Evolutionary conservation across 352 stramenopile genomes (phyloP), one percentile per base, ranked within the genome.

Genomic region (Pythium myriotylum): DNA sequence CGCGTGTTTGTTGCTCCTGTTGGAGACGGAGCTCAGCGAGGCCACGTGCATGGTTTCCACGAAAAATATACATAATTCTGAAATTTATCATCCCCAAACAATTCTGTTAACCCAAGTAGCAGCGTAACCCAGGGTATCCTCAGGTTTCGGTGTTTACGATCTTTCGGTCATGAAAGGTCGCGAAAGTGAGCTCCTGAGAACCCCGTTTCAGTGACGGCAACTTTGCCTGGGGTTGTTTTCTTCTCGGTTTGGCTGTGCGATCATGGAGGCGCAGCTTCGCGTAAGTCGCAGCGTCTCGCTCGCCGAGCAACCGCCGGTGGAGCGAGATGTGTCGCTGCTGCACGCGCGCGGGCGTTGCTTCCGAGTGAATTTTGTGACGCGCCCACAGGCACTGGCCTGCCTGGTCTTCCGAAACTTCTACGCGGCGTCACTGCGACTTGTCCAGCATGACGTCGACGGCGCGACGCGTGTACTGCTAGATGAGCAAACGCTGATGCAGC

Each of bases 331-430:
- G n/a, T n/a, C n/a, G n/a, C n/a, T n/a, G n/a, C n/a, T n/a, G 26
- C n/a, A 54, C 24, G 75, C 76, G 19, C 74, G 80, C 24, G 66
- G 63, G 33, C 45, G 55, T 29, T 70, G 67, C 37, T 81, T 88
- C 66, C 70, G 72, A 22, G 54, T 89, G 57, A 59, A 74, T 2
- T 65, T 89, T 37, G 29, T 61, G n/a, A 59, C 67, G 13, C 57
- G 49, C 4, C 37, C 58, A 32, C 52, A 7, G 7, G 52, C 59
- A 9, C 48, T 73, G 17, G 74, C 60, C 55, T 63, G 63, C 33
- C 56, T 88, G 27, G 70, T 79, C 27, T 90, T 90, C 43, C 79
- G 78, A 60, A 92, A 92, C 64, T 90, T 79, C 53, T 92, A 92
- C 68, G 61, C 77, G 1, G 75, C 77, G 8, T 73, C 68, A 6